Conservation (phyloP, 257 asterid genomes). For the Solanum clarkiae region DNA sequence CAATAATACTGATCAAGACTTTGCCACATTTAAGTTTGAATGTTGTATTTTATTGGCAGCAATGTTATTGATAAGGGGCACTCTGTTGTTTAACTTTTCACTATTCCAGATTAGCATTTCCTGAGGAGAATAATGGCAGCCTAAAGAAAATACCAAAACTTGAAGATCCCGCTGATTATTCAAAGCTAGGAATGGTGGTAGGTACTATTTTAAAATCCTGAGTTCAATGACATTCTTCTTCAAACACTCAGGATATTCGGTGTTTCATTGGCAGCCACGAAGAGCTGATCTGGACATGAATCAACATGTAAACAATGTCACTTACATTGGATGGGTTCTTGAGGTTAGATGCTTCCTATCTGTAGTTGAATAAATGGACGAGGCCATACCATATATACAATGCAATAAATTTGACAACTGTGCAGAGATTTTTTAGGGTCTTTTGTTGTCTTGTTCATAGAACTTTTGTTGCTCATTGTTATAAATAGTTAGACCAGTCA, state of each 20-base stretch:
- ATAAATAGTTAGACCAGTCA: neutral
- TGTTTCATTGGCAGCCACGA: neutral
- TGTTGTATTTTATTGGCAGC: neutral
- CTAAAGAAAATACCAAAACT: constrained; percentile 60
- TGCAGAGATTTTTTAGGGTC: neutral
- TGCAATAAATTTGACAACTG: neutral
- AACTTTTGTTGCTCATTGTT: neutral
- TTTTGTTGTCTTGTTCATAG: neutral
- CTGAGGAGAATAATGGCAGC: constrained; percentile 81
- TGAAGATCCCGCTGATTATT: constrained; percentile 40
- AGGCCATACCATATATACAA: neutral
- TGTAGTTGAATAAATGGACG: neutral
- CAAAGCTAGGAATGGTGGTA: constrained; percentile 73
- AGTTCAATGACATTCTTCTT: neutral
- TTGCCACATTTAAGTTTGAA: neutral
- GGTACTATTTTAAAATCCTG: neutral
- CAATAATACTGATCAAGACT: neutral
- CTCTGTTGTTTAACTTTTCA: neutral
- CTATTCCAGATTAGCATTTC: constrained; percentile 64
- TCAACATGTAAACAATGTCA: constrained; percentile 1
- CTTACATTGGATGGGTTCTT: constrained; percentile 7
- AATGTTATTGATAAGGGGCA: neutral
- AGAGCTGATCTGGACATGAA: constrained; percentile 9
- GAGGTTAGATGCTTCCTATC: neutral
- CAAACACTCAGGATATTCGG: neutral